Conservation (phyloP, 768 basidiomycete species). For the Amanita molliuscula region DNA sequence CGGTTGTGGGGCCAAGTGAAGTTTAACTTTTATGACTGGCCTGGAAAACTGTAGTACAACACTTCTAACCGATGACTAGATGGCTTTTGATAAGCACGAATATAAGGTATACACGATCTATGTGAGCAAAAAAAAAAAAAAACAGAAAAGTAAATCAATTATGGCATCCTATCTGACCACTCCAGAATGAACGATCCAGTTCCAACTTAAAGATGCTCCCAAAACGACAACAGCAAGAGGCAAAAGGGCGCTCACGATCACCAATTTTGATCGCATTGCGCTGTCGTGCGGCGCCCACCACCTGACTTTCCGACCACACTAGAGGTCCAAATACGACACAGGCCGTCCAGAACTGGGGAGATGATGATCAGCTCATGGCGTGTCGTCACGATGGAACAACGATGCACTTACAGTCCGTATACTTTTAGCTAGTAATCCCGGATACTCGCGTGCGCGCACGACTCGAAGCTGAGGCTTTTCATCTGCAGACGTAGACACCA, state of each 20-base stretch:
- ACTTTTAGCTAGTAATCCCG: conserved; percentile 48
- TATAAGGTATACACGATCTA: too few relatives aligned
- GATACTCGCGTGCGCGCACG: conserved; percentile 56
- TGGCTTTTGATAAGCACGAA: too few relatives aligned
- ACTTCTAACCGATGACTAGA: too few relatives aligned
- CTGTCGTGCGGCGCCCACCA: conserved; percentile 44
- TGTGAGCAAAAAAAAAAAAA: not conserved
- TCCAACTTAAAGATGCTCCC: not conserved
- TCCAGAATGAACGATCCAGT: not conserved
- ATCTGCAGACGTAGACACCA: conserved; percentile 12
- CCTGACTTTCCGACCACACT: conserved; percentile 77
- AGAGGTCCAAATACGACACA: conserved; percentile 84
- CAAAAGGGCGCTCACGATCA: not conserved
- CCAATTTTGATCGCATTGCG: not conserved
- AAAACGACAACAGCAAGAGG: not conserved
- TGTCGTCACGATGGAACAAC: not conserved
- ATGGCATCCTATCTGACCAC: not conserved
- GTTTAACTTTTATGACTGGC: too few relatives aligned
- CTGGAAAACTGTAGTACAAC: too few relatives aligned
- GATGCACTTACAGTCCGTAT: conserved; percentile 54
- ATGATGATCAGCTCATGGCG: not conserved
- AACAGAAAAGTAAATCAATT: too few relatives aligned
- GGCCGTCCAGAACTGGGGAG: conserved; percentile 74
- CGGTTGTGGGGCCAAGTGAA: too few relatives aligned
- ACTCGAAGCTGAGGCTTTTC: conserved; percentile 28